Conservation (phyloP, 371 early-diverging fungal species). For the Mortierella sp. region DNA sequence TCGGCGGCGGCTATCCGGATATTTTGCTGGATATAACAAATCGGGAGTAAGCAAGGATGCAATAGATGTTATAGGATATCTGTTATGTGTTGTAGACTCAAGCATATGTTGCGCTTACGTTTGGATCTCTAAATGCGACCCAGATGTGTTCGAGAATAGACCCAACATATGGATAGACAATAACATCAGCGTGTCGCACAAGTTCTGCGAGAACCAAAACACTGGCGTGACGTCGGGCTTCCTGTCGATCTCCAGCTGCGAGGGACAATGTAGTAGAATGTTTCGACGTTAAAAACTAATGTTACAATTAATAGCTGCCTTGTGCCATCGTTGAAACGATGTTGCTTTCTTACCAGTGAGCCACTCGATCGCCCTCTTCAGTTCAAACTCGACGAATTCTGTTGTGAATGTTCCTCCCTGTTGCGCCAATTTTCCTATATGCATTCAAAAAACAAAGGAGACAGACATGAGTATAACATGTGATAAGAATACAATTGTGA, state of each 20-base stretch:
- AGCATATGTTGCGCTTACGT: constrained; percentile 56
- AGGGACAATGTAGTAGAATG: background rate
- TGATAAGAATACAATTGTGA: background rate
- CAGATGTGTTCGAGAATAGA: constrained; percentile 92
- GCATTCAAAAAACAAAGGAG: background rate
- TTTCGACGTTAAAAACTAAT: background rate
- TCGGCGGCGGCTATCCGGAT: constrained; percentile 94
- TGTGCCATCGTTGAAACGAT: background rate
- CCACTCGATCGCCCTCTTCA: constrained; percentile 92
- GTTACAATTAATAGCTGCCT: background rate
- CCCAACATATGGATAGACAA: constrained; percentile 88
- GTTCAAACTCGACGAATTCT: constrained; percentile 90
- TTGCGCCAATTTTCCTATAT: constrained; percentile 77
- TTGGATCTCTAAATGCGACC: constrained; percentile 89
- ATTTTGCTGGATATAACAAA: constrained; percentile 59
- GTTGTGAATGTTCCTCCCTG: constrained; percentile 86
- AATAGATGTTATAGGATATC: too few species aligned
- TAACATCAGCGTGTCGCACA: constrained; percentile 86
- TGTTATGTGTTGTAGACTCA: background rate
- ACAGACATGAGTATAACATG: background rate
- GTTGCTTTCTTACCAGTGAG: constrained; percentile 73
- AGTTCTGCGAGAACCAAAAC: constrained; percentile 90
- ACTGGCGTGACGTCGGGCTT: constrained; percentile 89
- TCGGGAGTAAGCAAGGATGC: background rate
- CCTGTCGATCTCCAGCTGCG: constrained; percentile 75